These are phyloP conservation scores for Fusarium sp. DNA, from an alignment of 2,329 filamentous ascomycete genomes.

Conservation along the genomic window DNA sequence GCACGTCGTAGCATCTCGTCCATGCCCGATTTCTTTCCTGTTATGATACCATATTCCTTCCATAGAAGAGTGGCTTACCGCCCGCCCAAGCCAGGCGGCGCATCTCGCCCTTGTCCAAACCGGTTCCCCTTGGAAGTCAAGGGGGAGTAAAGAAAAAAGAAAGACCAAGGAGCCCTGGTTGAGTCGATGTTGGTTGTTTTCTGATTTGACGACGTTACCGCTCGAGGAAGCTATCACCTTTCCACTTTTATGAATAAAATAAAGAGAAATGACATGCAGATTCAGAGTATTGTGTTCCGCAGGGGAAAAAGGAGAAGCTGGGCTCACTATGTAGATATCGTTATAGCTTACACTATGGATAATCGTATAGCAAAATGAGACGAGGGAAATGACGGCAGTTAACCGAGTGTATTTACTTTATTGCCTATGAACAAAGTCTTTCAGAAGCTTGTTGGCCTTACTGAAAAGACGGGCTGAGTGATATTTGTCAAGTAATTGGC, in stretches of 20 bases:
- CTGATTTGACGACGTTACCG: slow-evolving; percentile 9
- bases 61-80: slow-evolving; percentile 48
- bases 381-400: neutral
- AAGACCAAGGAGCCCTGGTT: slow-evolving; percentile 29
- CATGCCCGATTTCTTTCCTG: slow-evolving; percentile 49
- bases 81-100: slow-evolving; percentile 30
- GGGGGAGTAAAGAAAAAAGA: slow-evolving; percentile 17
- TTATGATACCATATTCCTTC: slow-evolving; percentile 52
- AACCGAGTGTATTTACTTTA: neutral
- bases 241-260: slow-evolving; percentile 38
- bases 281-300: slow-evolving; percentile 18
- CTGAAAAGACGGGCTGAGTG: too few relatives aligned
- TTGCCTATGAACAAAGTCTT: neutral
- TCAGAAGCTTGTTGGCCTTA: neutral
- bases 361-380: slow-evolving; percentile 14
- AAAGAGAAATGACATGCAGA: slow-evolving; percentile 37
- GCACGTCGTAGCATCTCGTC: slow-evolving; percentile 25
- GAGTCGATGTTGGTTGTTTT: slow-evolving; percentile 20
- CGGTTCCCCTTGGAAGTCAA: slow-evolving; percentile 14
- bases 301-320: neutral
- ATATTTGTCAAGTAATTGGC: neutral
- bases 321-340: slow-evolving; percentile 30
- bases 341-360: slow-evolving; percentile 30
- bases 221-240: slow-evolving; percentile 14
- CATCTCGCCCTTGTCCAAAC: slow-evolving; percentile 32